These are phyloP conservation scores for Podospora australis DNA, from an alignment of 495 filamentous ascomycete species.

Conservation along the genomic window DNA sequence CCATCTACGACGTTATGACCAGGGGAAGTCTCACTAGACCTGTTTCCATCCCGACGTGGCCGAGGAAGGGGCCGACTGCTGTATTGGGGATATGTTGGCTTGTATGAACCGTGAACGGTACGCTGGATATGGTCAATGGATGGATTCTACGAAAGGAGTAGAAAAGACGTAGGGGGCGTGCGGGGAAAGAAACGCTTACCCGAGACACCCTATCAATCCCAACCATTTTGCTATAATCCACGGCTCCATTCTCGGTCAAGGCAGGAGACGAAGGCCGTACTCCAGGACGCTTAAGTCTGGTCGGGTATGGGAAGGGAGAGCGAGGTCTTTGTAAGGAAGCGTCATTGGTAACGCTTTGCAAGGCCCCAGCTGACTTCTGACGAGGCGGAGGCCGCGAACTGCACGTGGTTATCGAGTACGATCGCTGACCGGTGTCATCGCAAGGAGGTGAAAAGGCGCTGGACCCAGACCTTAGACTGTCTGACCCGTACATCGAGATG, in stretches of 20 bases:
- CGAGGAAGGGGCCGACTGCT: conserved; percentile 27
- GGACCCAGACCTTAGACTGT: conserved; percentile 36
- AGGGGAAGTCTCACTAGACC: conserved; percentile 29
- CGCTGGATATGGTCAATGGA: conserved; percentile 25
- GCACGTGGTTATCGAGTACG: conserved; percentile 54
- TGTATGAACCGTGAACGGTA: conserved; percentile 36
- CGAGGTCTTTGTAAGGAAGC: conserved; percentile 45
- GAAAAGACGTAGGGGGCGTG: neutral
- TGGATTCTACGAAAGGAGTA: neutral
- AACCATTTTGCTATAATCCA: conserved; percentile 46
- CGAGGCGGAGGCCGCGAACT: conserved; percentile 44
- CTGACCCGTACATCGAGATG: conserved; percentile 42
- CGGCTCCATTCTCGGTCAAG: conserved; percentile 41
- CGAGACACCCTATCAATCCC: conserved; percentile 42
- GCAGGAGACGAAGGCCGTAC: conserved; percentile 60
- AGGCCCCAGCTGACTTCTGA: conserved; percentile 47
- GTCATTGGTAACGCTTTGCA: conserved; percentile 37
- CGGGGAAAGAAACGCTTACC: conserved; percentile 24
- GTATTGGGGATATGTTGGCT: conserved; percentile 31
- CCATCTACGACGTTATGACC: conserved; percentile 22
- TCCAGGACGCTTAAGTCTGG: conserved; percentile 57
- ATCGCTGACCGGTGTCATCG: conserved; percentile 40
- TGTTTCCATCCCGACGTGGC: conserved; percentile 29
- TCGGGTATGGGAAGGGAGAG: conserved; percentile 58
- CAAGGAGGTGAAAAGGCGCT: conserved; percentile 33